Evolutionary conservation across 768 basidiomycete species (phyloP), one percentile per base, ranked within the genome.

Genomic region (Paxillus involutus): DNA sequence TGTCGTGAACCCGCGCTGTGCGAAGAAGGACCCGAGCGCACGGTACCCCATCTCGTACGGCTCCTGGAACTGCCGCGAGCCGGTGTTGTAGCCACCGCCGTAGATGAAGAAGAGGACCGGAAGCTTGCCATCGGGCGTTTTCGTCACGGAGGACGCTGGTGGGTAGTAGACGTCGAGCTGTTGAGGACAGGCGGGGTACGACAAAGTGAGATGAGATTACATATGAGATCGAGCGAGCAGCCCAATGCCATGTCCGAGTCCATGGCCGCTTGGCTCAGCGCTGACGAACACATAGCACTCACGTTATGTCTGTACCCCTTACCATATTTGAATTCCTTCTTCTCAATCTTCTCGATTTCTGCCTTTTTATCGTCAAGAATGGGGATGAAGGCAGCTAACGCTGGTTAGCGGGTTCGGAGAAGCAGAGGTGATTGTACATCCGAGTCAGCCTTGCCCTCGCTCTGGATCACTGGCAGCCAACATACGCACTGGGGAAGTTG

Each of bases 161-260:
- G 83, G 86, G 60, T 84, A 88, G 64, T 88, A 89, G 0, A 88
- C 72, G 59, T 88, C 87, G 32, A 88, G 77, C 85, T 89, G 56
- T 13, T 32, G 2, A 26, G 46, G 11, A 29, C 12, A 10, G 10
- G n/a, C 4, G 30, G 35, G 11, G 26, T 26, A 26, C 2, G 26
- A 5, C 26, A 5, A 26, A 36, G 48, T 33, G 30, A 36, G 41
- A 51, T 53, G 12, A 26, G 21, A 26, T 3, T 26, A 26, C 2
- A 11, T 12, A 40, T 29, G 5, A 2, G 5, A 5, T 24, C 3
- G 5, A 24, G 3, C 24, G 5, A 24, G 24, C 24, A 24, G 5
- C 24, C 2, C 2, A 5, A 24, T 5, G 24, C 2, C 2, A 24
- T 5, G n/a, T n/a, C n/a, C n/a, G n/a, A n/a, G n/a, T n/a, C n/a